Evolutionary conservation across 495 filamentous ascomycete species (phyloP), one percentile per base, ranked within the genome.

Genomic region (Barbatosphaeria neglecta): DNA sequence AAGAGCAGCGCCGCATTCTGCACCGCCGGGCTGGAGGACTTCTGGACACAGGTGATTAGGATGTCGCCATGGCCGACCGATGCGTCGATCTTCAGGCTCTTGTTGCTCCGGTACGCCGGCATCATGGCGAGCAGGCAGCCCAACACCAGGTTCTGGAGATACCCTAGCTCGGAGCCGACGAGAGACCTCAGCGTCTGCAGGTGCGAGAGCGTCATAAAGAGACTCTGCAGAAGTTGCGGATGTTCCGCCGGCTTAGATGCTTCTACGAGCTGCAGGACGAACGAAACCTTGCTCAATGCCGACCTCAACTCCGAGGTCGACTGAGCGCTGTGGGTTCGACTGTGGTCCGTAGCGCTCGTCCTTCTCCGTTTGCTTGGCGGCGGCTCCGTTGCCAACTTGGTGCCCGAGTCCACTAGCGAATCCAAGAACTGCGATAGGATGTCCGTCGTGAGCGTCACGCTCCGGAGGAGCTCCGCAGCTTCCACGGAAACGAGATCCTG

Each of bases 1-100:
- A 99, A 73, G n/a, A 96, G 77, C 8, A 99, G 73, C 10, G 90
- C 90, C 7, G 81, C 75, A 52, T 95, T 96, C 61, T 94, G 93
- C 10, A 96, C 87, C 41, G 92, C 85, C 0, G 88, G 87, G 62
- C 81, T 94, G 4, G 84, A 73, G 0, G 88, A 90, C 22, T 84
- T 85, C 47, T 90, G 85, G 28, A 99, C 83, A 58, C 89, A 95
- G 58, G 89, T 85, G 22, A 96, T 84, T 22, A 97, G 77, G 22
- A 95, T 64, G 59, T 97, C 93, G 13, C 84, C 85, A 23, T 90
- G 77, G 7, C 95, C 82, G 42, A 76, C 77, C 0, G 80, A 78
- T 11, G 75, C 76, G 57, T 93, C 83, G 46, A 92, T 78, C n/a
- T 76, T 73, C 1, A 80, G 57, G 28, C 73, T 73, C 35, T 69